phyloP scores from a whole-genome alignment of 1,139 yeast genomes.

The Debaryomyces robertsiae region DNA sequence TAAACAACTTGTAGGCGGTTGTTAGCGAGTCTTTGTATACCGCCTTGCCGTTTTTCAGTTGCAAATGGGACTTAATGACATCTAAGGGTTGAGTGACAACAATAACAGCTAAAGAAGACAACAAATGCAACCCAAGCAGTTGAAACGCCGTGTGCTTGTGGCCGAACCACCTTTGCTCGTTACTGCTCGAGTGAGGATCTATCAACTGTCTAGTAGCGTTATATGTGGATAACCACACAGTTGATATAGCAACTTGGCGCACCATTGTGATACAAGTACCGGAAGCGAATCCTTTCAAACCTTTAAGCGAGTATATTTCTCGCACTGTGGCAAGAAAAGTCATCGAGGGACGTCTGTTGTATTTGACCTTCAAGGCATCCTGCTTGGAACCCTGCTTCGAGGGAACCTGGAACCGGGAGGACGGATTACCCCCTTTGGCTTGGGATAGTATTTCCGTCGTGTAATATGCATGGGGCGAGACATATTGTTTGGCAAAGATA shows the following conservation, averaged over 20 bases:
- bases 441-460: conserved; percentile 39
- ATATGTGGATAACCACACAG: conserved; percentile 83
- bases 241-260: conserved; percentile 77
- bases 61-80: conserved; percentile 86
- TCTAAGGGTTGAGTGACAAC: conserved; percentile 88
- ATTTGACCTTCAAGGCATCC: conserved; percentile 38
- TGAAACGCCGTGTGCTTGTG: conserved; percentile 42
- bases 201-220: conserved; percentile 72
- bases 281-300: conserved; percentile 74
- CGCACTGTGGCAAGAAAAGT: conserved; percentile 54
- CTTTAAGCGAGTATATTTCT: conserved; percentile 76
- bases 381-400: conserved; percentile 17
- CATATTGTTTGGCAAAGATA: conserved; percentile 37
- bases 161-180: conserved; percentile 51
- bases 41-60: conserved; percentile 66
- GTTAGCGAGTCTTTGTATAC: conserved; percentile 68
- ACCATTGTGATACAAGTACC: conserved; percentile 80
- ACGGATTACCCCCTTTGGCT: conserved; percentile 26
- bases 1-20: conserved; percentile 71
- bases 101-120: conserved; percentile 68
- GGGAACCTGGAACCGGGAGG: conserved; percentile 27
- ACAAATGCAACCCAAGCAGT: conserved; percentile 55
- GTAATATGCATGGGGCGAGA: conserved; percentile 49
- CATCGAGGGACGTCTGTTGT: conserved; percentile 56
- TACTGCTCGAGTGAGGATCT: conserved; percentile 53